Evolutionary conservation across 192 early-diverging fungal genomes (phyloP).

Genomic region (Umbelopsis isabellina): DNA sequence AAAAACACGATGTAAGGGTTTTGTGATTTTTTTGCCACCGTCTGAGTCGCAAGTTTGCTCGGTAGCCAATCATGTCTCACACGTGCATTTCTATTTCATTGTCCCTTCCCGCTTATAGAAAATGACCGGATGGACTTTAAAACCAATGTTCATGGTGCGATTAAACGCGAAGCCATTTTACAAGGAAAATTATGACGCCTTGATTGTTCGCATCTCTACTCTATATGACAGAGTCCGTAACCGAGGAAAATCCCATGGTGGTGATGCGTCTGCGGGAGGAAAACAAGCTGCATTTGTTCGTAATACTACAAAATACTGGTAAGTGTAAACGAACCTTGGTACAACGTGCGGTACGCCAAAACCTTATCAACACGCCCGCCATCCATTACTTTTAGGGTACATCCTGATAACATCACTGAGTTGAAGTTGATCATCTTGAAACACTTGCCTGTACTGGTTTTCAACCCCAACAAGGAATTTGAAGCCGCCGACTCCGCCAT

Average conservation of each 20-base stretch:
- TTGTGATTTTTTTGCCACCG: conserved; percentile 4
- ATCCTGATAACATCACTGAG: conserved; percentile 95
- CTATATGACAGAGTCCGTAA: conserved; percentile 82
- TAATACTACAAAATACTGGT: conserved; percentile 97
- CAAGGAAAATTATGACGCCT: conserved; percentile 86
- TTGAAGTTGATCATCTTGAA: conserved; percentile 93
- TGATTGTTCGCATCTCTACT: conserved; percentile 86
- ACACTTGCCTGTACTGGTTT: conserved; percentile 92
- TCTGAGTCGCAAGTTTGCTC: background rate
- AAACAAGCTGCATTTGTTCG: conserved; percentile 82
- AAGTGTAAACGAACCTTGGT: background rate
- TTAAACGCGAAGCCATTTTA: conserved; percentile 85
- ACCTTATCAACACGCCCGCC: background rate
- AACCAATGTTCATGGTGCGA: conserved; percentile 79
- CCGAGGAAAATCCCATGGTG: conserved; percentile 65
- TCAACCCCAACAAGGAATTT: conserved; percentile 79
- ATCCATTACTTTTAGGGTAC: conserved; percentile 59
- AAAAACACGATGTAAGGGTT: conserved; percentile 90
- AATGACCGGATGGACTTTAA: conserved; percentile 83
- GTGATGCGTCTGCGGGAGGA: conserved; percentile 59
- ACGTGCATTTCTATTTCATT: conserved; percentile 27
- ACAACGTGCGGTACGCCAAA: background rate
- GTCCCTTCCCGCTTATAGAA: conserved; percentile 55
- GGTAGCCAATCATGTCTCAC: conserved; percentile 30
- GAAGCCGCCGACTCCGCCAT: conserved; percentile 86